phyloP scores from a whole-genome alignment of 768 basidiomycete genomes.

The Collybia nuda region DNA sequence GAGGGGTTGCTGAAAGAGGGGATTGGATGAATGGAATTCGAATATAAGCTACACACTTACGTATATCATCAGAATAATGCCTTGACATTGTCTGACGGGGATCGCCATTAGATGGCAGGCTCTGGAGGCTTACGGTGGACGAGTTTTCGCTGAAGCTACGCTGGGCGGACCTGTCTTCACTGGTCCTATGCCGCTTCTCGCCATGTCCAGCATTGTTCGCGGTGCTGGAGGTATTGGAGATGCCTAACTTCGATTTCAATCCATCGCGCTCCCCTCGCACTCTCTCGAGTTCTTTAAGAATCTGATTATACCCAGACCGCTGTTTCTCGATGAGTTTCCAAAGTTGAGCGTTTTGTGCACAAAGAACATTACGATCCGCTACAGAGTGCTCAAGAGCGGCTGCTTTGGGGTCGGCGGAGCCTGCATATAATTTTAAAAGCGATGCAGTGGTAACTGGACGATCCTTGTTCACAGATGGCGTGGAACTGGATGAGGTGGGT shows the following conservation, averaged over 20 bases:
- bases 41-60: conserved; percentile 23
- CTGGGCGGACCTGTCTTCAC: conserved; percentile 17
- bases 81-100: conserved; percentile 20
- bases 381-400: conserved; percentile 78
- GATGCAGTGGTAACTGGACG: conserved; percentile 20
- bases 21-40: conserved; percentile 9
- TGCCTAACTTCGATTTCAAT: conserved; percentile 49
- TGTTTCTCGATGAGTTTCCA: conserved; percentile 97
- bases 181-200: conserved; percentile 28
- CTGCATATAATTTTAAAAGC: conserved; percentile 55
- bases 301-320: conserved; percentile 73
- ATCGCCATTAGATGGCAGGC: conserved; percentile 6
- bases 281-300: conserved; percentile 84
- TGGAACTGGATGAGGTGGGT: conserved; percentile 5
- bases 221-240: conserved; percentile 19
- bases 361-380: conserved; percentile 77
- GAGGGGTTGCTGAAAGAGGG: conserved; percentile 25
- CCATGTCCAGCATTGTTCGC: conserved; percentile 8
- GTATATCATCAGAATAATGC: conserved; percentile 38
- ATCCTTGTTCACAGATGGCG: conserved; percentile 15
- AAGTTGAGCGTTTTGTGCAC: conserved; percentile 83
- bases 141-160: conserved; percentile 28
- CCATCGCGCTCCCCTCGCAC: conserved; percentile 78
- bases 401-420: conserved; percentile 51
- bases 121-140: conserved; percentile 11